Conservation (phyloP, 2,329 filamentous ascomycete genomes). For the Pseudocercospora vitis region DNA sequence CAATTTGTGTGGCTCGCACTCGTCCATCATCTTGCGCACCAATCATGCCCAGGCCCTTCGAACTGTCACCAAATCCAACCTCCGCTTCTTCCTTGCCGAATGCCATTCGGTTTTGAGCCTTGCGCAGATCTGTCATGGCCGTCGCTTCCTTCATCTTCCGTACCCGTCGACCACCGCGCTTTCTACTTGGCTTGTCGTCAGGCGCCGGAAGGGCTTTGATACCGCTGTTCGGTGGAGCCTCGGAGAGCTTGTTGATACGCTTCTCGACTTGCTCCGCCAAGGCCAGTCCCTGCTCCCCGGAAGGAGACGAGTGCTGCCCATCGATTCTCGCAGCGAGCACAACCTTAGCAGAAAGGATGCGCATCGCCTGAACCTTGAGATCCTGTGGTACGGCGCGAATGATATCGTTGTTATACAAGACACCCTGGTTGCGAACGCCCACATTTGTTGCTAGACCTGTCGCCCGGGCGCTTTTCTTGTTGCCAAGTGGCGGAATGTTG, state of each 20-base stretch:
- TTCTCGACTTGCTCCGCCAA: slow-evolving; percentile 80
- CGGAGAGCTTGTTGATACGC: slow-evolving; percentile 86
- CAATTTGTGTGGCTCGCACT: slow-evolving; percentile 83
- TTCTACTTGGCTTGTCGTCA: slow-evolving; percentile 90
- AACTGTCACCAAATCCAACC: slow-evolving; percentile 85
- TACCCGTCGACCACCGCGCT: slow-evolving; percentile 85
- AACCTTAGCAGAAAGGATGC: slow-evolving; percentile 90
- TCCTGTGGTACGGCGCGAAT: slow-evolving; percentile 82
- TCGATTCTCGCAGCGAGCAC: slow-evolving; percentile 92
- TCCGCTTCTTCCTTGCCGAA: slow-evolving; percentile 96
- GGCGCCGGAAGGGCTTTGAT: slow-evolving; percentile 83
- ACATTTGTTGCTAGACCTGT: slow-evolving; percentile 86
- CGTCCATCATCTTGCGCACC: slow-evolving; percentile 84
- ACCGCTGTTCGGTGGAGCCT: slow-evolving; percentile 86
- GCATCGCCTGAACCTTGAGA: slow-evolving; percentile 88
- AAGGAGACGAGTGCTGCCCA: slow-evolving; percentile 74
- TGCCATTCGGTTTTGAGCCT: slow-evolving; percentile 92
- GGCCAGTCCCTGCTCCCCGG: slow-evolving; percentile 79
- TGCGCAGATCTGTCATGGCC: slow-evolving; percentile 93
- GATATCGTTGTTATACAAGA: slow-evolving; percentile 87
- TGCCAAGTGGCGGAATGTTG: slow-evolving; percentile 87
- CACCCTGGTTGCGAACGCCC: slow-evolving; percentile 86
- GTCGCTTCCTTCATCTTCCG: slow-evolving; percentile 95
- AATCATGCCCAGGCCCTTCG: slow-evolving; percentile 91
- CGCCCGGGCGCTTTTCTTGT: slow-evolving; percentile 76